Evolutionary conservation across 768 basidiomycete species (phyloP), one percentile per base, ranked within the genome.

Genomic region (Mycena epipterygia): DNA sequence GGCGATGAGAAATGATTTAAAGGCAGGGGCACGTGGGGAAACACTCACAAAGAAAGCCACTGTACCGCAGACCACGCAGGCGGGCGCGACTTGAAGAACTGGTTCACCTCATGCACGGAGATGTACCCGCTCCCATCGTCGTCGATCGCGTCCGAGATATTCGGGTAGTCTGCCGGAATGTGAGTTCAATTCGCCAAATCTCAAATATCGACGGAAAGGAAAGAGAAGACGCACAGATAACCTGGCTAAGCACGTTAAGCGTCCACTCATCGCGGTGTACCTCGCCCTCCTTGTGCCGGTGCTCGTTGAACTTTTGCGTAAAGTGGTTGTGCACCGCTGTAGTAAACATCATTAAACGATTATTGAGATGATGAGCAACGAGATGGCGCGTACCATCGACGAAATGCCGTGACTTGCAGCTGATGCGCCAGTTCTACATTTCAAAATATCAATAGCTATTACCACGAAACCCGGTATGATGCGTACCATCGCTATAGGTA

Each of bases 131-230:
- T 76, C 14, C 75, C 74, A 42, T 77, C 75, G 29, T 73, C 71
- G 62, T 77, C 76, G n/a, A 77, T 75, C 29, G 76, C 76, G 30
- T 77, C 76, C 16, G 74, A 72, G 42, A 77, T 75, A 21, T 69
- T 72, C 5, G 75, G 75, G 42, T 77, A 73, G 39, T 75, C 76
- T 77, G 46, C 32, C 19, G 19, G 35, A 8, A 5, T 13, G 8
- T 51, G 9, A 49, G 27, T n/a, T n/a, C 9, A 35, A 17, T 19
- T 0, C 13, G 13, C 21, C 35, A 41, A 37, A 9, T 9, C 5
- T 17, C 17, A 14, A 42, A 37, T 37, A 7, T 37, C 6, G 17
- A 5, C 21, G 5, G 3, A 41, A 55, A 17, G 21, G 19, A 27
- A 25, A 16, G 46, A 9, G 29, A 12, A 12, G 7, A 52, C 68